phyloP scores from a whole-genome alignment of 495 filamentous ascomycete genomes.

The Parmelia sp. region DNA sequence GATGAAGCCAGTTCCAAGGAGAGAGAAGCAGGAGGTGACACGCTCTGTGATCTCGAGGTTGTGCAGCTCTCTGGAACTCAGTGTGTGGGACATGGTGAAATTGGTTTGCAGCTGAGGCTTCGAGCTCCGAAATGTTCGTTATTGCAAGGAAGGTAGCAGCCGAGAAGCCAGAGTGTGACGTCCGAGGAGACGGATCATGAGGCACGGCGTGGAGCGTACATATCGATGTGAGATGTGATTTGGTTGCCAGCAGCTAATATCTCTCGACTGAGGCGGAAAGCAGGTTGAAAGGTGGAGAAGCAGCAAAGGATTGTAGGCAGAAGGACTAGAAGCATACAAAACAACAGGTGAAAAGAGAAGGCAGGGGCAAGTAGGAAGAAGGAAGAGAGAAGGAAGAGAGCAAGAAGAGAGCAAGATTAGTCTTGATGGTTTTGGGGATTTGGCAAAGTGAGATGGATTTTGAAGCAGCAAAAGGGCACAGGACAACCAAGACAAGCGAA shows the following conservation, averaged over 20 bases:
- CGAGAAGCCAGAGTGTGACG: neutral
- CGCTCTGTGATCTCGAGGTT: constrained; percentile 59
- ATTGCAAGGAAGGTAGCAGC: neutral
- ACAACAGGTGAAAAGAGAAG: neutral
- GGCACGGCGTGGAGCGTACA: neutral
- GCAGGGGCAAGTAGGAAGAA: neutral
- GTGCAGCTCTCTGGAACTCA: constrained; percentile 19
- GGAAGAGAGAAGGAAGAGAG: neutral
- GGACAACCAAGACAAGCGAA: constrained; percentile 3
- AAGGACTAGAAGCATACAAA: neutral
- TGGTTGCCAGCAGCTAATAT: neutral
- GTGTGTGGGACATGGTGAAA: constrained; percentile 5
- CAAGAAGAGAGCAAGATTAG: neutral
- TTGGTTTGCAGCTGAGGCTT: neutral
- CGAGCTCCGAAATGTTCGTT: neutral
- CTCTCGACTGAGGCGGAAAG: neutral
- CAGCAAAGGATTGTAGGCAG: neutral
- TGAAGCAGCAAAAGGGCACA: neutral
- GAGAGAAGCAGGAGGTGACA: constrained; percentile 62
- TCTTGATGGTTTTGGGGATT: neutral
- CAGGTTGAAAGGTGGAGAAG: neutral
- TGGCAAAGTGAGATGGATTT: neutral
- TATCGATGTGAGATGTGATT: neutral
- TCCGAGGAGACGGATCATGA: neutral
- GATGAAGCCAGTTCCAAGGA: constrained; percentile 66